Evolutionary conservation across 169 alveolate species (phyloP), one percentile per base, ranked within the genome.

Genomic region (Plasmodium malariae): DNA sequence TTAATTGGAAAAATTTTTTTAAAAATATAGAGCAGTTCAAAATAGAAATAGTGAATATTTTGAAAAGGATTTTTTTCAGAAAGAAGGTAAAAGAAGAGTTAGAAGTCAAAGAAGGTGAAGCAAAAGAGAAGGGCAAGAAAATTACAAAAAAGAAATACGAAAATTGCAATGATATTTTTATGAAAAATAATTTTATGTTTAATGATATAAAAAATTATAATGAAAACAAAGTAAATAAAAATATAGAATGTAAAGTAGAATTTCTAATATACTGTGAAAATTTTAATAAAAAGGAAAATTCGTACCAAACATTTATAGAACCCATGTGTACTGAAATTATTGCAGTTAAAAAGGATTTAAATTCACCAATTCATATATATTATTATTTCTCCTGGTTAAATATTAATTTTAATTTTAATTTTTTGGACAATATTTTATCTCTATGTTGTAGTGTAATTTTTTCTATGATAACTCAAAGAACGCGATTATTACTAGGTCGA

Each of bases 401-500:
- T 40, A 83, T 83, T n/a, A 83, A 83, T n/a, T 28, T 48, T 45
- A 83, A 83, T 83, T 54, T 83, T 69, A 83, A 68, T n/a, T 49
- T 83, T 6, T 49, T 83, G 3, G 91, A 83, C 55, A 83, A 65
- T 54, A 67, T 83, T 59, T 49, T 83, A 21, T 83, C 91, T n/a
- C 43, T 83, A 19, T 83, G 91, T 28, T 83, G 91, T 60, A 83
- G 91, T 21, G 68, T 83, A 19, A 83, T 83, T 55, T 83, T 83
- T 83, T 83, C 91, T 17, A 83, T 83, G 43, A 83, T 83, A 21
- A 83, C 91, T 4, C 91, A 83, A 71, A 83, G 91, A 54, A 83
- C 91, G 21, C 70, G 91, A 34, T 48, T 83, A 45, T 63, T 83
- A 19, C 37, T 83, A 3, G 91, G 91, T 2, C 67, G 85, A 43